Conservation (phyloP, 176 grass and related monocot genomes). For the barley (Hordeum vulgare) region DNA sequence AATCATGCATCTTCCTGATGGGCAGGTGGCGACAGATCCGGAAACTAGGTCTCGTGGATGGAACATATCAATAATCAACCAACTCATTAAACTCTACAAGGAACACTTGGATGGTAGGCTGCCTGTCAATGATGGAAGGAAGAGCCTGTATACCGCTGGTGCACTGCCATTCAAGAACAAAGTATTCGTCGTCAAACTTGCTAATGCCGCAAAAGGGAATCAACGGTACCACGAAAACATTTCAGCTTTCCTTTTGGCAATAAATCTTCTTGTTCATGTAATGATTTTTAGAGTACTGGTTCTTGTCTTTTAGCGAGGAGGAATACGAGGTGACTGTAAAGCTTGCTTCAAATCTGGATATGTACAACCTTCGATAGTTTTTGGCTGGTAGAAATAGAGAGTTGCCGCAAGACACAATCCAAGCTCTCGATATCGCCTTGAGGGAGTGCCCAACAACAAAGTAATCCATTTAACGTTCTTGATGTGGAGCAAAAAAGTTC, state of each 20-base stretch:
- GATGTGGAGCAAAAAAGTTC: not conserved
- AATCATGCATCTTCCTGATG: not conserved
- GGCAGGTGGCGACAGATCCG: constrained; percentile 37
- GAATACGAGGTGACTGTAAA: constrained; percentile 55
- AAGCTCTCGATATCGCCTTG: constrained; percentile 72
- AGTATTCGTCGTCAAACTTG: constrained; percentile 40
- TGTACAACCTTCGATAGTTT: constrained; percentile 45
- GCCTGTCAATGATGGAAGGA: constrained; percentile 53
- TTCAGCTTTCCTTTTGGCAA: not conserved
- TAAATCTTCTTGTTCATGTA: not conserved
- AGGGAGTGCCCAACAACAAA: constrained; percentile 30
- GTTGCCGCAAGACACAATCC: constrained; percentile 56
- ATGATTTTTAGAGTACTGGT: not conserved
- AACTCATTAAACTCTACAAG: constrained; percentile 24
- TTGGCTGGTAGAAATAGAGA: constrained; percentile 37
- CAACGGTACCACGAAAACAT: constrained; percentile 2
- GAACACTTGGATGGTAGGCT: constrained; percentile 19
- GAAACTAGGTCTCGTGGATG: constrained; percentile 15
- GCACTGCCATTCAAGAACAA: constrained; percentile 44
- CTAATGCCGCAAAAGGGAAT: not conserved
- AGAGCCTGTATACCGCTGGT: constrained; percentile 54
- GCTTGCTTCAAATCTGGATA: constrained; percentile 25
- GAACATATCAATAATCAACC: constrained; percentile 36
- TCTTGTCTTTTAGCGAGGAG: constrained; percentile 10
- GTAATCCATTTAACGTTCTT: constrained; percentile 14